Percentiles rank a stretch among this genome's conserved stretches.
Evolutionary conservation across 1,284 basidiomycete genomes (phyloP).

Genomic region (Apiotrichum montevideense): DNA sequence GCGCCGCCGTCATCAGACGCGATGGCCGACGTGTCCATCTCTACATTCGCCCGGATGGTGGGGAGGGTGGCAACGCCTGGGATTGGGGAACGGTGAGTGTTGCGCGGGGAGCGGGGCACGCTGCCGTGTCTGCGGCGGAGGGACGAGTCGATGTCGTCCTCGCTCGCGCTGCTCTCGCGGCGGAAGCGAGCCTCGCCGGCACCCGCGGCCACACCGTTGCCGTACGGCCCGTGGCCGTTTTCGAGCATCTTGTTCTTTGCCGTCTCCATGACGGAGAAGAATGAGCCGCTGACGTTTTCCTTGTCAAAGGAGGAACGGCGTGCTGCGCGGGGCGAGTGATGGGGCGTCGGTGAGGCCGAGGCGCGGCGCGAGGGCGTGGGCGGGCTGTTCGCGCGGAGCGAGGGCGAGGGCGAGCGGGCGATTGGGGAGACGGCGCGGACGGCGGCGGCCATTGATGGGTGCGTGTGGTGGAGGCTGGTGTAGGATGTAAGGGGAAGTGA

Average conservation of each 20-base stretch:
- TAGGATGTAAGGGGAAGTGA: too few species aligned
- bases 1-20: conserved; percentile 3
- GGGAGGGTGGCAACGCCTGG: conserved; percentile 21
- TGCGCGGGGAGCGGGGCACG: neutral
- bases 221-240: neutral
- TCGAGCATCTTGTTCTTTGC: neutral
- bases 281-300: neutral
- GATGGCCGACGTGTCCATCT: conserved; percentile 14
- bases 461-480: neutral
- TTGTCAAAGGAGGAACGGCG: conserved; percentile 9
- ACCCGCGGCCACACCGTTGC: neutral
- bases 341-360: conserved; percentile 6
- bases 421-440: neutral
- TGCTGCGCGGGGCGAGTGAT: conserved; percentile 7
- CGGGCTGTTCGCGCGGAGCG: conserved; percentile 1
- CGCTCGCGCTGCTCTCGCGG: conserved; percentile 1
- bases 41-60: conserved; percentile 29
- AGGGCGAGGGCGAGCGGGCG: conserved; percentile 4
- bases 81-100: conserved; percentile 5
- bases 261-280: conserved; percentile 3
- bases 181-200: neutral
- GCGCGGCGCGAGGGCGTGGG: conserved; percentile 7
- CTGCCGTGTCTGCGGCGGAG: conserved; percentile 1
- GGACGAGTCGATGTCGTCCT: conserved; percentile 8
- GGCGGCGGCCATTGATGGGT: conserved; percentile 6